These are phyloP conservation scores for Botrytis hyacinthi DNA, from an alignment of 2,329 filamentous ascomycete genomes.

Conservation along the genomic window DNA sequence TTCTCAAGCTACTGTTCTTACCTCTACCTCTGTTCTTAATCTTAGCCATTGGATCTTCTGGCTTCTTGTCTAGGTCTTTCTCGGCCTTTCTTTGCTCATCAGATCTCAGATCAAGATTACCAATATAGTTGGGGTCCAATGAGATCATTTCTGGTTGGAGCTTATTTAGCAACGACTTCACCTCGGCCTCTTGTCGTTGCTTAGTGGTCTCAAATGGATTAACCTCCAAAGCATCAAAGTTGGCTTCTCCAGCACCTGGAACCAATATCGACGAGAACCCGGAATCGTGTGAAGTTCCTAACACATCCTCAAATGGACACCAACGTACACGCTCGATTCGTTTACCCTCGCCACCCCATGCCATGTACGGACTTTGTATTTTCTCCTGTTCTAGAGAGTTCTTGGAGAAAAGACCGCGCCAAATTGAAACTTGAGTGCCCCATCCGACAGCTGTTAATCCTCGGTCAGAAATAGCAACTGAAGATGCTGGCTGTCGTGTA, in stretches of 20 bases:
- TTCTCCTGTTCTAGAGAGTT: constrained; percentile 69
- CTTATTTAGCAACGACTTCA: constrained; percentile 89
- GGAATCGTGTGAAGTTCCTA: constrained; percentile 78
- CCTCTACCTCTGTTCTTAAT: constrained; percentile 78
- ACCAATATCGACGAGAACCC: constrained; percentile 90
- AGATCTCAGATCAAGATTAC: constrained; percentile 78
- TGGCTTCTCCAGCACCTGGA: constrained; percentile 93
- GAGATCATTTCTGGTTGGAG: constrained; percentile 96
- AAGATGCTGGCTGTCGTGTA: constrained; percentile 76
- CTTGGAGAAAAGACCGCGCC: constrained; percentile 85
- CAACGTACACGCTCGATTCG: constrained; percentile 78
- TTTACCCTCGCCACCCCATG: constrained; percentile 84
- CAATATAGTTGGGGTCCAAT: constrained; percentile 87
- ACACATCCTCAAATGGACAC: constrained; percentile 93
- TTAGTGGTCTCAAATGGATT: constrained; percentile 95
- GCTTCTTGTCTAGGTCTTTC: constrained; percentile 73
- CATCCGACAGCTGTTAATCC: constrained; percentile 86
- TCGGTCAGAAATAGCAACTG: constrained; percentile 83
- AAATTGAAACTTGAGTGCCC: constrained; percentile 85
- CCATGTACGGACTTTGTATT: constrained; percentile 85
- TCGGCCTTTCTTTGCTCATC: constrained; percentile 75
- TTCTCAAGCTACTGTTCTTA: constrained; percentile 83
- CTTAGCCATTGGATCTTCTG: constrained; percentile 56
- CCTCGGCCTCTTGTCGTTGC: constrained; percentile 89
- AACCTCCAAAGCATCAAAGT: constrained; percentile 88